phyloP scores from a whole-genome alignment of 257 asterid species.

The Scutellaria barbata region DNA sequence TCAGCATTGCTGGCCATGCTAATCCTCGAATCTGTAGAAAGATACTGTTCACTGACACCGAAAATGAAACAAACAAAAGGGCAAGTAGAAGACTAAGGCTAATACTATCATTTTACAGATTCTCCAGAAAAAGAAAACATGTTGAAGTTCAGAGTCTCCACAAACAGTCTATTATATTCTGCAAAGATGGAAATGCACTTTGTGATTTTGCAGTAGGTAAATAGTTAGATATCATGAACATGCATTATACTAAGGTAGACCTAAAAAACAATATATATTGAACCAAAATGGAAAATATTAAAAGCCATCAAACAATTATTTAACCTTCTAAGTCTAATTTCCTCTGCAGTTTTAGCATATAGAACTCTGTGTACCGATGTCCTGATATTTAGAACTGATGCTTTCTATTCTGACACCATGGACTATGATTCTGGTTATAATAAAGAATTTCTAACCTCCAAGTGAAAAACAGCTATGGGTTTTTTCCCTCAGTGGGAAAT shows the following conservation, averaged over 20 bases:
- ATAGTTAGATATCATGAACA: constrained; percentile 19
- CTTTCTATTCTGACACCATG: neutral
- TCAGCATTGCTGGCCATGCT: constrained; percentile 95
- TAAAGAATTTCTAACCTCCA: neutral
- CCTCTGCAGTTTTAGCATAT: constrained; percentile 9
- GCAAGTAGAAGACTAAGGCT: neutral
- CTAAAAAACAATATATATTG: neutral
- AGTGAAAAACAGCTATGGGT: neutral
- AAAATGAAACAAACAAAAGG: neutral
- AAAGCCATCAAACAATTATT: constrained; percentile 14
- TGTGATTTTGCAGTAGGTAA: constrained; percentile 5
- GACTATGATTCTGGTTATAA: neutral
- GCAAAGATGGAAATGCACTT: constrained; percentile 7
- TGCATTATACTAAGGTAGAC: constrained; percentile 26
- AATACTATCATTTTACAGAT: neutral
- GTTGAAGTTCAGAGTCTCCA: neutral
- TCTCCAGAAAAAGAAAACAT: neutral
- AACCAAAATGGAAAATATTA: neutral
- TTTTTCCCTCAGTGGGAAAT: constrained; percentile 7
- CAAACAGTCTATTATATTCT: neutral
- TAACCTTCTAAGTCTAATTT: constrained; percentile 20
- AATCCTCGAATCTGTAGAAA: constrained; percentile 82
- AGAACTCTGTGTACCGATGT: neutral
- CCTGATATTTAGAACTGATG: neutral
- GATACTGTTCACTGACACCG: constrained; percentile 31